Evolutionary conservation across 2,329 filamentous ascomycete species (phyloP).

Genomic region (Ceratocystis destructans): DNA sequence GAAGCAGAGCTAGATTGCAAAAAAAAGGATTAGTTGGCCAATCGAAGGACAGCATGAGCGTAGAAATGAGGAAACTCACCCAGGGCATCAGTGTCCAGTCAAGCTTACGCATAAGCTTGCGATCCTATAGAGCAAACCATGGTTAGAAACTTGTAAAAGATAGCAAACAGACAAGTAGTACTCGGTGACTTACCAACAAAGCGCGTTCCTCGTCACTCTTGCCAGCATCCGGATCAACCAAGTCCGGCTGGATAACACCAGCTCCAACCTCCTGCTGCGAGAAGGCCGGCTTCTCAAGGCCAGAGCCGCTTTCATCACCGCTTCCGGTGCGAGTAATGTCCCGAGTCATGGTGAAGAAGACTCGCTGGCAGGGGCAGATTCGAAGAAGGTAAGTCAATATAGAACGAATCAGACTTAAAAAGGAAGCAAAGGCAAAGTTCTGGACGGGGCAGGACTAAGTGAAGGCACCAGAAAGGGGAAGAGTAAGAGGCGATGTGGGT

Average conservation of each 20-base stretch:
- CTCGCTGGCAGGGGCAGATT: background rate
- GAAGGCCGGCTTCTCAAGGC: slow-evolving; percentile 13
- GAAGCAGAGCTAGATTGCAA: slow-evolving; percentile 40
- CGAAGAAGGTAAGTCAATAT: background rate
- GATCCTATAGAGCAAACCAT: slow-evolving; percentile 35
- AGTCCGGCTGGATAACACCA: slow-evolving; percentile 1
- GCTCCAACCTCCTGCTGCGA: slow-evolving; percentile 8
- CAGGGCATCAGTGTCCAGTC: slow-evolving; percentile 49
- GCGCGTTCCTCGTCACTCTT: slow-evolving; percentile 49
- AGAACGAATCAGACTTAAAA: background rate
- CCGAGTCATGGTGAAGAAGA: slow-evolving; percentile 2
- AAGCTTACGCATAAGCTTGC: slow-evolving; percentile 46
- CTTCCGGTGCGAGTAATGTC: slow-evolving; percentile 14
- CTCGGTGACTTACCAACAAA: slow-evolving; percentile 37
- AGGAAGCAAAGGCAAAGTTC: background rate
- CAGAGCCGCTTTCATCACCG: slow-evolving; percentile 15
- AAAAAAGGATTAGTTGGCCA: background rate
- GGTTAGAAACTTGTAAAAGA: background rate
- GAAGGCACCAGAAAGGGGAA: background rate
- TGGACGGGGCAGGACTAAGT: background rate
- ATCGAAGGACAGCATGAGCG: background rate
- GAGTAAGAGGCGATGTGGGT: background rate
- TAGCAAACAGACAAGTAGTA: background rate
- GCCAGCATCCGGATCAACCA: slow-evolving; percentile 41
- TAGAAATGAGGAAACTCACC: slow-evolving; percentile 24